Conservation (phyloP, 2,329 filamentous ascomycete species). For the Diplodia intermedia region DNA sequence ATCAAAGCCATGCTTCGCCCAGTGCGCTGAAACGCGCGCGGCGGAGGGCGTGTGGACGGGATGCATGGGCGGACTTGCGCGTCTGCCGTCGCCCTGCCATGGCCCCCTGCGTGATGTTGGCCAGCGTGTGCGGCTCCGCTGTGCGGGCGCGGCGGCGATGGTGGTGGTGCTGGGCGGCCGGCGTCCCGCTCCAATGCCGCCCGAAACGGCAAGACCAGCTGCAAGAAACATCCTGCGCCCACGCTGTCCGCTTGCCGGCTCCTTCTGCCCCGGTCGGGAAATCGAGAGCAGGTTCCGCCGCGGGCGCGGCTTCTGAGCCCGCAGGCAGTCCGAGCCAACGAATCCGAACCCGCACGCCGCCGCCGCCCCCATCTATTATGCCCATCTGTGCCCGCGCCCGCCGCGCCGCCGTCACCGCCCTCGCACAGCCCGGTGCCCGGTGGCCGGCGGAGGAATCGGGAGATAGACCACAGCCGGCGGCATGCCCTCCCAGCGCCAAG, state of each 20-base stretch:
- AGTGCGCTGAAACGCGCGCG: slow-evolving; percentile 28
- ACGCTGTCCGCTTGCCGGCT: slow-evolving; percentile 13
- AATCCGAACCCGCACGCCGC: slow-evolving; percentile 4
- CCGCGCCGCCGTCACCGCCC: slow-evolving; percentile 3
- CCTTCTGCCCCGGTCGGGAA: not conserved
- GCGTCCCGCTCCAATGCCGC: slow-evolving; percentile 16
- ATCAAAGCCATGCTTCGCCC: slow-evolving; percentile 23
- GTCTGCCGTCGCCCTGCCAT: slow-evolving; percentile 5
- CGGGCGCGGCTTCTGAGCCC: slow-evolving; percentile 11
- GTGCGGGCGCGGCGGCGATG: slow-evolving; percentile 11
- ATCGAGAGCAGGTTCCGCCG: slow-evolving; percentile 18
- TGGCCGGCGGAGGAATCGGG: slow-evolving; percentile 13
- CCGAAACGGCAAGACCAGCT: slow-evolving; percentile 20
- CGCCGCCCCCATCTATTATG: not conserved
- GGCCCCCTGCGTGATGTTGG: slow-evolving; percentile 4
- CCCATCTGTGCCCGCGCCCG: not conserved
- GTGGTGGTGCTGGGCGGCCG: slow-evolving; percentile 12
- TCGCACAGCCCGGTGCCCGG: slow-evolving; percentile 3
- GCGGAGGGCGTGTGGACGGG: slow-evolving; percentile 25
- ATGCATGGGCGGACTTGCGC: slow-evolving; percentile 24
- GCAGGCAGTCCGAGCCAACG: slow-evolving; percentile 21
- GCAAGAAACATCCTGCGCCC: slow-evolving; percentile 13
- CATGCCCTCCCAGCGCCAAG: slow-evolving; percentile 15
- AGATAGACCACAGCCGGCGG: slow-evolving; percentile 6
- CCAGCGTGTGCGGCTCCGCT: slow-evolving; percentile 23